Conservation (phyloP, 2,329 filamentous ascomycete genomes). For the Aphanocladium album region DNA sequence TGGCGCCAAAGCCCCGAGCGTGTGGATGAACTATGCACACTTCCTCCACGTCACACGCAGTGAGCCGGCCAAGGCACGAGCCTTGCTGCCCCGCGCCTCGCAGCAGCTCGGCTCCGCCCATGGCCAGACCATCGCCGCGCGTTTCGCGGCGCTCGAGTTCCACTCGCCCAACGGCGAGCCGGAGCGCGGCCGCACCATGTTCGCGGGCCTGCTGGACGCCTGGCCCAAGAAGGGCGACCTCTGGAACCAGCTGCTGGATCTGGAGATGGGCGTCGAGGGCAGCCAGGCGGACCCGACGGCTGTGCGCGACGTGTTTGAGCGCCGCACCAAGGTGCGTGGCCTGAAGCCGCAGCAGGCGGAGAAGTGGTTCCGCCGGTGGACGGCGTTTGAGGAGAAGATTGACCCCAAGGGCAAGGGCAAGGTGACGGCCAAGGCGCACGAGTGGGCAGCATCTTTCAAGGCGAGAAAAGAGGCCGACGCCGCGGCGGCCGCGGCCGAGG, state of each 20-base stretch:
- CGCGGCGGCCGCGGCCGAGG: constrained; percentile 26
- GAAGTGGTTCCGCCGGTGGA: constrained; percentile 89
- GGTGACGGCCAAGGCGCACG: constrained; percentile 65
- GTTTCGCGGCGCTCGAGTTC: constrained; percentile 91
- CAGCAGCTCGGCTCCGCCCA: constrained; percentile 71
- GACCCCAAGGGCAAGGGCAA: constrained; percentile 62
- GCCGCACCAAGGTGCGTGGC: constrained; percentile 62
- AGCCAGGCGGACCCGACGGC: constrained; percentile 47
- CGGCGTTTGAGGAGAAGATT: constrained; percentile 74
- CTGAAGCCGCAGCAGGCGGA: constrained; percentile 79
- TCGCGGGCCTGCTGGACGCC: constrained; percentile 77
- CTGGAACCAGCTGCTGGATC: constrained; percentile 86
- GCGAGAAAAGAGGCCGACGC: constrained; percentile 37
- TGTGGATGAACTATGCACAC: constrained; percentile 93
- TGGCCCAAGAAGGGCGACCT: constrained; percentile 88
- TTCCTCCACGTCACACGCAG: constrained; percentile 76
- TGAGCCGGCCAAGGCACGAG: constrained; percentile 68
- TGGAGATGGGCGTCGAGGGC: constrained; percentile 64
- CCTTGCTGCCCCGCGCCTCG: constrained; percentile 74
- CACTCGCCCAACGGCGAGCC: constrained; percentile 74
- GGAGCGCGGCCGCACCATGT: constrained; percentile 90
- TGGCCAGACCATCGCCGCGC: constrained; percentile 66
- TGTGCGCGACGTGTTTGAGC: constrained; percentile 75
- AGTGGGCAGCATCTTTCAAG: constrained; percentile 57
- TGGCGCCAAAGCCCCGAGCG: constrained; percentile 68